Conservation (phyloP, 148 eudicot genomes). For the Oxyria digyna region DNA sequence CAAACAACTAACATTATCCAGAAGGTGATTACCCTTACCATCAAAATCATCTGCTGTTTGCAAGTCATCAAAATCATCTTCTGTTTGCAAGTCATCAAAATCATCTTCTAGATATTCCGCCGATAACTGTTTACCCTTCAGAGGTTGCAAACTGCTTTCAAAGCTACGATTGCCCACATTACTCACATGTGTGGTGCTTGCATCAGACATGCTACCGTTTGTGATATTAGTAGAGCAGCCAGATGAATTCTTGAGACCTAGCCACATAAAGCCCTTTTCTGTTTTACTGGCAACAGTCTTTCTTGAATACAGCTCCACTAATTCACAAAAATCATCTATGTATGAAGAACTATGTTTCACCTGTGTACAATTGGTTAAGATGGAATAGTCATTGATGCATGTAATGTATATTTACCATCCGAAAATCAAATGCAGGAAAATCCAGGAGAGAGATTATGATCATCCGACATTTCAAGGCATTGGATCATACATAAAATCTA, state of each 20-base stretch:
- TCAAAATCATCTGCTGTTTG: conserved; percentile 67
- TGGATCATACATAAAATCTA: neutral
- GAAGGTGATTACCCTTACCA: conserved; percentile 28
- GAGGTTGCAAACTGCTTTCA: conserved; percentile 15
- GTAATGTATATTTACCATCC: neutral
- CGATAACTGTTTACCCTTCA: conserved; percentile 41
- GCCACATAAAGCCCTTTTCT: conserved; percentile 10
- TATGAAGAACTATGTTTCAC: conserved; percentile 66
- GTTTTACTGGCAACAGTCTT: conserved; percentile 19
- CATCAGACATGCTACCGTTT: conserved; percentile 18
- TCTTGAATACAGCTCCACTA: conserved; percentile 40
- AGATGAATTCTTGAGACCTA: conserved; percentile 22
- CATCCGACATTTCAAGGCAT: neutral
- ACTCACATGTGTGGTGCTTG: conserved; percentile 11
- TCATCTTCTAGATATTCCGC: conserved; percentile 86
- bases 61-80: conserved; percentile 52
- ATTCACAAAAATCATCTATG: conserved; percentile 48
- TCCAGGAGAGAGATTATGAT: neutral
- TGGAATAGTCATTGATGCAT: neutral
- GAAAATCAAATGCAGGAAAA: neutral
- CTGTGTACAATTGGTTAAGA: conserved; percentile 37
- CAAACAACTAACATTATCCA: neutral
- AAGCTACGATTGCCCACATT: conserved; percentile 17
- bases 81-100: conserved; percentile 39
- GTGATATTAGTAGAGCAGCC: conserved; percentile 25